Percentiles rank a stretch among this genome's conserved stretches.
Evolutionary conservation across 1,284 basidiomycete genomes (phyloP).

Genomic region (Moesziomyces aphidis): DNA sequence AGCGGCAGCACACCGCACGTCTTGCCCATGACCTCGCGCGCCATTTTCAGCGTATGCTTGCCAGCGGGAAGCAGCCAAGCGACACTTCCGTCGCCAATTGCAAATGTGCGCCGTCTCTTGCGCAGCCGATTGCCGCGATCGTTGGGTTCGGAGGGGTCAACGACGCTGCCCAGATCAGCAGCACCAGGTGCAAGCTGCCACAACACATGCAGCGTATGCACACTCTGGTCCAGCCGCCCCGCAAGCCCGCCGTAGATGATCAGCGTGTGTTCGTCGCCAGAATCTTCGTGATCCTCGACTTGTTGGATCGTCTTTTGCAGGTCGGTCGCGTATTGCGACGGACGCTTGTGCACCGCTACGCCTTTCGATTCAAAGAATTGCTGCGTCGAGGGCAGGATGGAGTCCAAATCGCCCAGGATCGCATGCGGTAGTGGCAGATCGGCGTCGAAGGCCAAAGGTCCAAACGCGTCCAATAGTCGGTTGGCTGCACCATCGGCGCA

Average conservation of each 20-base stretch:
- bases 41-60: slow-evolving; percentile 79
- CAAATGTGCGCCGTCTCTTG: slow-evolving; percentile 76
- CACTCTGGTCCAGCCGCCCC: slow-evolving; percentile 92
- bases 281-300: slow-evolving; percentile 73
- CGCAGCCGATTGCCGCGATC: slow-evolving; percentile 59
- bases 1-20: slow-evolving; percentile 94
- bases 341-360: slow-evolving; percentile 77
- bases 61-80: slow-evolving; percentile 88
- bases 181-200: slow-evolving; percentile 77
- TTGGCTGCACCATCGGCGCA: slow-evolving; percentile 98
- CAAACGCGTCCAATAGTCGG: slow-evolving; percentile 78
- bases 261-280: slow-evolving; percentile 69
- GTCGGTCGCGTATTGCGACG: slow-evolving; percentile 87
- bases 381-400: slow-evolving; percentile 79
- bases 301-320: slow-evolving; percentile 88
- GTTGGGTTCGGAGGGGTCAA: slow-evolving; percentile 32
- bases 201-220: slow-evolving; percentile 87
- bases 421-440: slow-evolving; percentile 74
- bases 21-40: slow-evolving; percentile 79
- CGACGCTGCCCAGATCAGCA: slow-evolving; percentile 26
- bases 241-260: slow-evolving; percentile 88
- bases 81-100: slow-evolving; percentile 85
- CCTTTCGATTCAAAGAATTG: slow-evolving; percentile 78
- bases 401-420: slow-evolving; percentile 94
- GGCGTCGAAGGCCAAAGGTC: slow-evolving; percentile 48